phyloP scores from a whole-genome alignment of 2,329 filamentous ascomycete genomes.

The Fusarium proliferatum region DNA sequence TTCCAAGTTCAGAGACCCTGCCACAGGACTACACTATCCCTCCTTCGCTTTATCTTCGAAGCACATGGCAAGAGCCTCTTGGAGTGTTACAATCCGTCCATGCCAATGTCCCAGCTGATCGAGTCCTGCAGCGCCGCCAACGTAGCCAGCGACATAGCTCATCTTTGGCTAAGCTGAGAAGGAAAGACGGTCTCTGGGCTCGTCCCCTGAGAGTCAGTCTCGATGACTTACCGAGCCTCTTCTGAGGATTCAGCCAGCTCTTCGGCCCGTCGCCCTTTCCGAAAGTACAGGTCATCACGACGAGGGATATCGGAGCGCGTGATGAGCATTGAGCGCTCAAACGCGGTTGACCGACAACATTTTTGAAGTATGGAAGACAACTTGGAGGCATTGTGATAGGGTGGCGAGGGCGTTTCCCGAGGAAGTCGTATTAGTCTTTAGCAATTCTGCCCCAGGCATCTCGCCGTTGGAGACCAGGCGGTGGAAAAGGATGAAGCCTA shows the following conservation, averaged over 20 bases:
- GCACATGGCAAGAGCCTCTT: accelerated
- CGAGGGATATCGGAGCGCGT: no score
- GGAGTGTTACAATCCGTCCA: accelerated
- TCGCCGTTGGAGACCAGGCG: background rate
- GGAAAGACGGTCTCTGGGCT: accelerated
- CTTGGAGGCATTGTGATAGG: accelerated
- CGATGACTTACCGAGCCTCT: background rate
- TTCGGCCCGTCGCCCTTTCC: no score
- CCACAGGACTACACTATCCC: background rate
- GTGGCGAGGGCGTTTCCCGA: accelerated
- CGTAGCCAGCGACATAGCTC: background rate
- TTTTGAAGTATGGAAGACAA: background rate
- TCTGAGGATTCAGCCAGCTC: background rate
- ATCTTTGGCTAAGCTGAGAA: background rate
- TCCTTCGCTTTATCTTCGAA: accelerated
- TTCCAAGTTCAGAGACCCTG: background rate
- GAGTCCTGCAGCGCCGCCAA: background rate
- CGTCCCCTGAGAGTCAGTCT: accelerated
- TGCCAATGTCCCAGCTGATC: accelerated
- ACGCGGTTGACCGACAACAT: accelerated
- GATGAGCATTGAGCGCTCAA: background rate
- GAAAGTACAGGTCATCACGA: background rate
- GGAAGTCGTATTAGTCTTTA: accelerated
- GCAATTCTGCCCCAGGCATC: accelerated
- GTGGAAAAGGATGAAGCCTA: background rate